Evolutionary conservation across 2,329 filamentous ascomycete species (phyloP).

Genomic region (Cladosporium colombiae): DNA sequence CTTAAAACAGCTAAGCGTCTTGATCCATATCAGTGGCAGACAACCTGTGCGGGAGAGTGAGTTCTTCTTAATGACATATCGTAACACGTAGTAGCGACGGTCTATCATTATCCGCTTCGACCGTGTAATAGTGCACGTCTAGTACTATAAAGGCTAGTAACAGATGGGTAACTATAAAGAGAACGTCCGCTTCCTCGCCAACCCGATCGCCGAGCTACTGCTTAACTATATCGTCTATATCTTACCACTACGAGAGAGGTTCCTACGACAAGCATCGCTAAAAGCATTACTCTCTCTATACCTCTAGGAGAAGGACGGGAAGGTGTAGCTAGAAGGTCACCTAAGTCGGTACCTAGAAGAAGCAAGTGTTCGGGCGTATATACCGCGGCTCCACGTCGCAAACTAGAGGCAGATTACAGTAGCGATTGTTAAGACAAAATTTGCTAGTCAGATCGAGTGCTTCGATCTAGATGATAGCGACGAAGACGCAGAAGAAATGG

Average conservation of each 20-base stretch:
- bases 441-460: conserved; percentile 18
- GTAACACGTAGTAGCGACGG: conserved; percentile 19
- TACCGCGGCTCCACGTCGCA: conserved; percentile 19
- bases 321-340: conserved; percentile 18
- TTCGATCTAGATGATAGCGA: conserved; percentile 17
- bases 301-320: conserved; percentile 23
- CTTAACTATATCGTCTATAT: conserved; percentile 24
- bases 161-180: conserved; percentile 21
- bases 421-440: conserved; percentile 25
- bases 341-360: conserved; percentile 20
- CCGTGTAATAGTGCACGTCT: conserved; percentile 22
- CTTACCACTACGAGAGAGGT: conserved; percentile 21
- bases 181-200: conserved; percentile 23
- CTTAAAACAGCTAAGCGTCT: conserved; percentile 17
- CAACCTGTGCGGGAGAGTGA: conserved; percentile 22
- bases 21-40: background rate
- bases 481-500: conserved; percentile 14
- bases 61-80: conserved; percentile 20
- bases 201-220: conserved; percentile 21
- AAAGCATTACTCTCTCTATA: conserved; percentile 21
- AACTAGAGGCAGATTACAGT: conserved; percentile 24
- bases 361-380: conserved; percentile 13
- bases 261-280: conserved; percentile 19
- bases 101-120: conserved; percentile 16
- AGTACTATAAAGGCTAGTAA: conserved; percentile 23